Base-by-base conservation (phyloP, 176 grass and related monocot genomes). In the Raddia distichophylla region DNA sequence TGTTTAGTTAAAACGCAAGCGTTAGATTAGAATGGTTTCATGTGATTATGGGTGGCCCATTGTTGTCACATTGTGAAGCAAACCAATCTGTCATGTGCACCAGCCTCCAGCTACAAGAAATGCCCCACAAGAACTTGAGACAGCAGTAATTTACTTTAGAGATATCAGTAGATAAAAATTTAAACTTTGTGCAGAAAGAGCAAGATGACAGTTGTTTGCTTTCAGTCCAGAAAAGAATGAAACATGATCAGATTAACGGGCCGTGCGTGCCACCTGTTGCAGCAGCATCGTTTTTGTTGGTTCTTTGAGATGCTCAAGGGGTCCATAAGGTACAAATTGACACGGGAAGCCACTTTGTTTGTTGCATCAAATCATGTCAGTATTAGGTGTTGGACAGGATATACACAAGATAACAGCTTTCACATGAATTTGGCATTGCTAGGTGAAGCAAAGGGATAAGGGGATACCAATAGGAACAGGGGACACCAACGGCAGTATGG, bases 371-470 rank as follows among this genome's bases (percentile, higher is more conserved):
- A 75, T 84, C 45, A 20, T 61, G 43, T 35, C 60, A 19, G 33
- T 69, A 75, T 62, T 69, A 62, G 61, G 58, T 51, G 45, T 2
- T 48, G 34, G 64, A 16, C 80, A 78, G 16, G 40, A 61, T 60
- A 58, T 79, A 45, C 81, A 80, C 51, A 67, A 18, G 32, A 74
- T 67, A 66, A 75, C 61, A 53, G 8, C 68, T 37, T 85, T 52
- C 54, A 17, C 33, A 80, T 47, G 53, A 62, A 79, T 74, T 79
- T 78, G 60, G 50, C 86, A 79, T 60, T 73, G 75, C 75, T 84
- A 74, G 45, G 61, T 60, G 75, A 44, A 52, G n/a, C n/a, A 46
- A 58, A 27, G 57, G 66, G 49, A 58, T 84, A 58, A 66, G n/a
- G n/a, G 35, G 46, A 64, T 67, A 44, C 33, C n/a, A 8, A 67